Conservation (phyloP, 208 protist species). For the Acanthamoeba triangularis region DNA sequence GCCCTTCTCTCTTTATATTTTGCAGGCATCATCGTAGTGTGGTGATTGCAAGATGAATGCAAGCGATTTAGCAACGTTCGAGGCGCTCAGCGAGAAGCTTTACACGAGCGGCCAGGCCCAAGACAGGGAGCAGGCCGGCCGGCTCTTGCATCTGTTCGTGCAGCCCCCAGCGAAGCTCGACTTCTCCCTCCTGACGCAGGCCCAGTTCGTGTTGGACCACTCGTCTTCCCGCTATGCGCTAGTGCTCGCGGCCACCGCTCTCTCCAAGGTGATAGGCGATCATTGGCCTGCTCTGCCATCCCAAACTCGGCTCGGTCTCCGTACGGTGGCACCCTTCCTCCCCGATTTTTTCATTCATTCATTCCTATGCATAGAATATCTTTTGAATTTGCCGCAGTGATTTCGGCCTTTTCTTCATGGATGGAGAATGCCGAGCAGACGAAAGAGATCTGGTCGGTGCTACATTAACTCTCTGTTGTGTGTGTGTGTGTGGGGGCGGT, state of each 20-base stretch:
- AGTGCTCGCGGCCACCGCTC: neutral
- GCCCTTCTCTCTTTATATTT: no score
- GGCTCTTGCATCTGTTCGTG: constrained; percentile 7
- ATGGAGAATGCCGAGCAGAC: constrained; percentile 37
- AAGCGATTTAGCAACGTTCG: constrained; percentile 48
- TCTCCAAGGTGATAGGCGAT: constrained; percentile 35
- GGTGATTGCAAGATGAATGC: neutral
- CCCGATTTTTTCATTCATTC: no score
- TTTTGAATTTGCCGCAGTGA: no score
- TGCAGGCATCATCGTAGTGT: neutral
- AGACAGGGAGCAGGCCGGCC: constrained; percentile 24
- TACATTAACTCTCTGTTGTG: neutral
- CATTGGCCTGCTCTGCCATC: neutral
- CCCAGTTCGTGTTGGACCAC: constrained; percentile 65
- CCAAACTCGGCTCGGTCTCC: neutral
- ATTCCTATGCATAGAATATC: no score
- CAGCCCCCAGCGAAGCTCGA: neutral
- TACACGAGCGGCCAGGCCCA: neutral
- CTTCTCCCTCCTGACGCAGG: constrained; percentile 2
- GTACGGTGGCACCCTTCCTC: no score
- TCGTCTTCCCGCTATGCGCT: constrained; percentile 43
- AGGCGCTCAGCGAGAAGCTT: constrained; percentile 45
- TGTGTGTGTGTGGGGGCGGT: neutral
- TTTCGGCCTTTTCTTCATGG: constrained; percentile 65
- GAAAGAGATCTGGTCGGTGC: neutral